phyloP scores from a whole-genome alignment of 176 grass and related monocot genomes.

The Oryza officinalis region DNA sequence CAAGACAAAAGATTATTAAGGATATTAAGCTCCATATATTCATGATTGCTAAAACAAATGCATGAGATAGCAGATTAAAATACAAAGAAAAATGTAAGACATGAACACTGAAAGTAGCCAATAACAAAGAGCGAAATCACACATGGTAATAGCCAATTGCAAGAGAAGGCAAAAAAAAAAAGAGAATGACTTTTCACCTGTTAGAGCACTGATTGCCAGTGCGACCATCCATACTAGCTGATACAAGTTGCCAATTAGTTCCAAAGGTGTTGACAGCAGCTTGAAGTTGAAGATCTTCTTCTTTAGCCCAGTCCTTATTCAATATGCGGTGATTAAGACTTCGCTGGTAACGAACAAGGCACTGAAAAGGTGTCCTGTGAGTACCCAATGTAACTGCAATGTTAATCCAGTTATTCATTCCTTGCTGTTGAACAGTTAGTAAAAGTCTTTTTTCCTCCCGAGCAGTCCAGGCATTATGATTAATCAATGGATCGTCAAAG shows the following conservation, averaged over 20 bases:
- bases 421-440: constrained; percentile 74
- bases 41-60: neutral
- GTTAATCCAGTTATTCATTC: constrained; percentile 90
- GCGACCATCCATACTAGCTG: constrained; percentile 65
- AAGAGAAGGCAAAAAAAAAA: constrained; percentile 6
- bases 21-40: neutral
- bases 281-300: constrained; percentile 78
- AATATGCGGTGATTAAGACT: constrained; percentile 97
- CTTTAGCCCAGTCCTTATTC: constrained; percentile 81
- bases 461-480: constrained; percentile 69
- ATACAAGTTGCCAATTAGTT: constrained; percentile 88
- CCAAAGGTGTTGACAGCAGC: constrained; percentile 69
- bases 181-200: constrained; percentile 54
- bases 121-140: neutral
- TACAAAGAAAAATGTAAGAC: constrained; percentile 2
- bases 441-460: constrained; percentile 85
- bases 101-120: constrained; percentile 13
- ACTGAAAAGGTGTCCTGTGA: constrained; percentile 85
- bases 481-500: constrained; percentile 85
- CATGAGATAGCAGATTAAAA: neutral
- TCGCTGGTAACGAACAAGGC: constrained; percentile 85
- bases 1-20: constrained; percentile 32
- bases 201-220: constrained; percentile 84
- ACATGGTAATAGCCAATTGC: neutral
- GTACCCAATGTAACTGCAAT: constrained; percentile 70